phyloP scores from a whole-genome alignment of 1,284 basidiomycete species.

The Filobasidium uniguttulatum region DNA sequence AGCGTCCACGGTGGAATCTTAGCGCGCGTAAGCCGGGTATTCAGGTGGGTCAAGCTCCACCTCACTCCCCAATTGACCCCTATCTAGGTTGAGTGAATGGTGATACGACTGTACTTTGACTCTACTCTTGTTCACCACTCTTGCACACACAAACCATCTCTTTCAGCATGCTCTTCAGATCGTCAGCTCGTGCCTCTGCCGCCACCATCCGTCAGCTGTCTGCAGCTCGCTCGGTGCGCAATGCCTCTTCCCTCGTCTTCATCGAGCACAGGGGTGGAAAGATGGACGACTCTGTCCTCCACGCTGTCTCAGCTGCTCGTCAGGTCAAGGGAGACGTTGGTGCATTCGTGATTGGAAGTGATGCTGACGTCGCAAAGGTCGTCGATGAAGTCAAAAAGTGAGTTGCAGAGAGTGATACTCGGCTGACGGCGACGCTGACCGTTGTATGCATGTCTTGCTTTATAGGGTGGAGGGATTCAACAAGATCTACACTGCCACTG shows the following conservation, averaged over 20 bases:
- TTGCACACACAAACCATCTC: too few species aligned
- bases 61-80: too few species aligned
- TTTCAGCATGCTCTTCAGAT: background rate
- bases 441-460: background rate
- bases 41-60: too few species aligned
- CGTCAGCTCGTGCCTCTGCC: background rate
- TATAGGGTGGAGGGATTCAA: constrained; percentile 36
- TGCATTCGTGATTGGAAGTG: constrained; percentile 62
- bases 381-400: constrained; percentile 61
- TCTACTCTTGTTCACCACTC: too few species aligned
- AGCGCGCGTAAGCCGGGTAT: too few species aligned
- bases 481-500: constrained; percentile 38
- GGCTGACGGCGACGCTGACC: background rate
- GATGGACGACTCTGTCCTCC: constrained; percentile 72
- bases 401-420: background rate
- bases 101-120: too few species aligned
- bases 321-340: constrained; percentile 50
- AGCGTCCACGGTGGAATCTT: too few species aligned
- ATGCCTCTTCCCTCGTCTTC: constrained; percentile 54
- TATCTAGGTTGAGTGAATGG: too few species aligned
- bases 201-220: background rate
- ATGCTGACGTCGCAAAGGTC: constrained; percentile 54
- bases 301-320: constrained; percentile 76
- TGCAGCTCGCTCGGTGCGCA: background rate
- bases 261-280: constrained; percentile 74